Conservation (phyloP, 75 land plant species). For the Sequoia sempervirens region DNA sequence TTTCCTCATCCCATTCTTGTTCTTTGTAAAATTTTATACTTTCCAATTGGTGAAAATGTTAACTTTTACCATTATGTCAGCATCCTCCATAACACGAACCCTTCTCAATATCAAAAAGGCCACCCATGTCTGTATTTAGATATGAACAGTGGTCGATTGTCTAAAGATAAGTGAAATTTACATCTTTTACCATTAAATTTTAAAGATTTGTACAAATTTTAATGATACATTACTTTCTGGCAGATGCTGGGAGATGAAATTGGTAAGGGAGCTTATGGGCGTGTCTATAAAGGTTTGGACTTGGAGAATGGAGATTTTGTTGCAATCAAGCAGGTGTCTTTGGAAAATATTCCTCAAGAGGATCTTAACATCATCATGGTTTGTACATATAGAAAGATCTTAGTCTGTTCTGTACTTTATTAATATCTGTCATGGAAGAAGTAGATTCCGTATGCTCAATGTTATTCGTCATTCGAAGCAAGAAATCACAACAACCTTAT, state of each 20-base stretch:
- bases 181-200: not conserved
- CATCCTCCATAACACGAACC: not conserved
- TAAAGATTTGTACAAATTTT: not conserved
- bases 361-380: conserved; percentile 99
- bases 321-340: conserved; percentile 96
- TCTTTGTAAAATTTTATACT: not conserved
- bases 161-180: not conserved
- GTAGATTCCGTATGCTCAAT: not conserved
- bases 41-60: not conserved
- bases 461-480: not conserved
- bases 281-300: conserved; percentile 95
- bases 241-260: conserved; percentile 98
- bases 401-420: not conserved
- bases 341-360: conserved; percentile 95
- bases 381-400: conserved; percentile 3
- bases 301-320: conserved; percentile 99
- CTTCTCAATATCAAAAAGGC: not conserved
- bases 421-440: not conserved
- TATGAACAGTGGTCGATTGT: not conserved
- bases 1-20: not conserved
- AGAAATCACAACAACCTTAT: not conserved
- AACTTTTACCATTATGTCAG: not conserved
- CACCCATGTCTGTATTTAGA: not conserved
- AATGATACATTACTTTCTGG: not conserved
- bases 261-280: conserved; percentile 98